Evolutionary conservation across 805 yeast genomes (phyloP), one percentile per base, ranked within the genome.

Genomic region (Starmera caribaea): DNA sequence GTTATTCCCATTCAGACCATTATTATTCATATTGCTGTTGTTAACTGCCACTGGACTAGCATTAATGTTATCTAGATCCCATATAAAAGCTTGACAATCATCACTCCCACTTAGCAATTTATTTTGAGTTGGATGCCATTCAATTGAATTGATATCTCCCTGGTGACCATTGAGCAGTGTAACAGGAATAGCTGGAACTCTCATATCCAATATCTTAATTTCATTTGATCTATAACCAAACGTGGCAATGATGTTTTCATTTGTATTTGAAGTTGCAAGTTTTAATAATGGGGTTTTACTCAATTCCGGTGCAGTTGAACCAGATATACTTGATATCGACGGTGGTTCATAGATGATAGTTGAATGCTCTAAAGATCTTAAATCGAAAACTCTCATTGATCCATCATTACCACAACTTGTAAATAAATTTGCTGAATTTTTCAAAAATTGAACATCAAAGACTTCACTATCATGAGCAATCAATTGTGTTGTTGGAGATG

Each of bases 391-490:
- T 34, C 98, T 69, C 56, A 89, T 85, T 14, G 94, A 81, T 0
- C 98, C 98, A 61, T 92, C 98, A 39, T 88, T 89, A 3, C 97
- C 95, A 40, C 90, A 95, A 40, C 92, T 81, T 36, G 95, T 85
- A 61, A 92, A 92, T 24, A 89, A 71, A 53, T 82, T 73, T 35
- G 81, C 76, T 30, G 84, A 75, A 14, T 79, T 79, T 37, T 81
- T 76, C 37, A 89, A 63, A 57, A 88, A 92, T 45, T 83, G 75
- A 27, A 89, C 97, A 57, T 92, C 98, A 57, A 76, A 86, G 4
- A 92, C 98, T 59, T 88, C 97, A 46, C 81, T 77, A 57, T 92
- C 98, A 60, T 92, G 98, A 0, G 98, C 97, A 47, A 92, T 92
- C 36, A 92, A 68, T 62, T 92, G 97, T 1, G 97, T 90, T 55